phyloP scores from a whole-genome alignment of 1,139 yeast genomes.

The Barnettozyma hawaiiensis region DNA sequence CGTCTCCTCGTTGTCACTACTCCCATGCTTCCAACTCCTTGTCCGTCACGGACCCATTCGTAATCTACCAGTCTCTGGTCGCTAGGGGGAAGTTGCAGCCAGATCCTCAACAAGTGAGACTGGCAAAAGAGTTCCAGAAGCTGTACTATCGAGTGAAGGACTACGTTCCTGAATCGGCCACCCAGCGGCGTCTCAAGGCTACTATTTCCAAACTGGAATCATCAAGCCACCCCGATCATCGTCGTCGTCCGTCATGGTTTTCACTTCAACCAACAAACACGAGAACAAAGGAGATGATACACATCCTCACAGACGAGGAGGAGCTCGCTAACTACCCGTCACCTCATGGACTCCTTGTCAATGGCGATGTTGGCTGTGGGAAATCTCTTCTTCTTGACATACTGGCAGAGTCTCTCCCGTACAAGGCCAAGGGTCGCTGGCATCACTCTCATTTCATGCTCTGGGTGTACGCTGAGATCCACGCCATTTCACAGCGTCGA shows the following conservation, averaged over 20 bases:
- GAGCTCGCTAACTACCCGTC: constrained; percentile 50
- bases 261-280: constrained; percentile 11
- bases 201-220: constrained; percentile 47
- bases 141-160: constrained; percentile 54
- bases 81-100: constrained; percentile 44
- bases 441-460: constrained; percentile 66
- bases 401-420: constrained; percentile 61
- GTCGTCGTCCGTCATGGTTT: constrained; percentile 1
- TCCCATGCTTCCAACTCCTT: constrained; percentile 22
- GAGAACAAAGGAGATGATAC: constrained; percentile 36
- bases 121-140: constrained; percentile 60
- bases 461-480: constrained; percentile 62
- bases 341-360: constrained; percentile 60
- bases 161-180: constrained; percentile 52
- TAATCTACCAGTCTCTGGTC: constrained; percentile 51
- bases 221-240: too few species aligned
- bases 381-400: constrained; percentile 71
- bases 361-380: constrained; percentile 77
- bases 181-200: constrained; percentile 41
- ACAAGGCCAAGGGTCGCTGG: constrained; percentile 61
- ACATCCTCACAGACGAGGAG: constrained; percentile 57
- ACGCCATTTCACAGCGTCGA: constrained; percentile 44
- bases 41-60: constrained; percentile 59
- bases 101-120: constrained; percentile 56
- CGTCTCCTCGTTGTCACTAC: not conserved